A percentile compares a stretch with the other conserved stretches of the same genome.
Evolutionary conservation across 1,284 basidiomycete genomes (phyloP).

Genomic region (Laetiporus sulphureus): DNA sequence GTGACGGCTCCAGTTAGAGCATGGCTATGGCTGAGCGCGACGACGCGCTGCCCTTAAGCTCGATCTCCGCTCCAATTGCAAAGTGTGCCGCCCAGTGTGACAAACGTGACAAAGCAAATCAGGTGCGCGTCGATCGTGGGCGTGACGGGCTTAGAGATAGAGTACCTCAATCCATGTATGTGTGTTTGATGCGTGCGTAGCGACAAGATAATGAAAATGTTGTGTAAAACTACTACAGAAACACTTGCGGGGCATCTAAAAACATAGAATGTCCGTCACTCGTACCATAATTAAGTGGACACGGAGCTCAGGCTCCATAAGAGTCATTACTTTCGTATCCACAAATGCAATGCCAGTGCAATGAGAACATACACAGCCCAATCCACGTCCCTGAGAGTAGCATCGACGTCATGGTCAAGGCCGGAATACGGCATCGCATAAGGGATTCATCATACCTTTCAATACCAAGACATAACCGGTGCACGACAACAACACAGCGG

Average conservation of each 20-base stretch:
- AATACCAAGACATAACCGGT: slow-evolving; percentile 9
- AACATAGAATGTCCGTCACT: slow-evolving; percentile 17
- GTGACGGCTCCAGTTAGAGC: slow-evolving; percentile 7
- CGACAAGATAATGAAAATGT: neutral
- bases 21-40: slow-evolving; percentile 3
- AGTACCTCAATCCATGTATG: neutral
- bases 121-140: too few species aligned
- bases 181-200: slow-evolving; percentile 2
- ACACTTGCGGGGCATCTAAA: slow-evolving; percentile 15
- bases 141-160: too few species aligned
- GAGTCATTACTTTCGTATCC: slow-evolving; percentile 5
- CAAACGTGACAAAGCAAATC: too few species aligned
- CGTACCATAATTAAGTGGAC: slow-evolving; percentile 8
- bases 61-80: slow-evolving; percentile 1
- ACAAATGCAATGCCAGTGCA: slow-evolving; percentile 3
- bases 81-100: too few species aligned
- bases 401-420: too few species aligned
- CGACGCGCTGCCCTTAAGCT: neutral
- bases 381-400: too few species aligned
- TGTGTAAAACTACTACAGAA: neutral
- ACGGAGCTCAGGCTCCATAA: neutral
- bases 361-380: slow-evolving; percentile 4
- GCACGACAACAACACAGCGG: slow-evolving; percentile 1
- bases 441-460: too few species aligned
- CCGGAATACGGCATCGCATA: too few species aligned